phyloP scores from a whole-genome alignment of 1,284 basidiomycete genomes.

The Rhizoctonia solani region DNA sequence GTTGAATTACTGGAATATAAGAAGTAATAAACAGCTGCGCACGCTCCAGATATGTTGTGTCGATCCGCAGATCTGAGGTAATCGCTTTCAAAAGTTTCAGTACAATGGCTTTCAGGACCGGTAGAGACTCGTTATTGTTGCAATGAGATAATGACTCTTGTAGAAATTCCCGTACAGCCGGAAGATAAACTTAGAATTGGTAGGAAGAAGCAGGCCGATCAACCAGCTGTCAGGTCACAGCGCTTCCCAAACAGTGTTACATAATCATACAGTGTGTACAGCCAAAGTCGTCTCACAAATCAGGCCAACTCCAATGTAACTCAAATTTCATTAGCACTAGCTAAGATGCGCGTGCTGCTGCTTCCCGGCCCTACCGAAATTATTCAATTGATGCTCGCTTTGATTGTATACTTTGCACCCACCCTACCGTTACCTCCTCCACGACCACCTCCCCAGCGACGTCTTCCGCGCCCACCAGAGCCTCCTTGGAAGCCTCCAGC shows the following conservation, averaged over 20 bases:
- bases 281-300: not conserved
- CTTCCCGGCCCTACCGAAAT: slow-evolving; percentile 2
- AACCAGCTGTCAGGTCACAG: not conserved
- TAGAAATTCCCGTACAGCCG: not conserved
- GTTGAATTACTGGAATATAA: not conserved
- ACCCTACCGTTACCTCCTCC: slow-evolving; percentile 50
- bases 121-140: not conserved
- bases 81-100: too few species aligned
- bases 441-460: slow-evolving; percentile 50
- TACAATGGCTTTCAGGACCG: too few species aligned
- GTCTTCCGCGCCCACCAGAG: slow-evolving; percentile 45
- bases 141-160: not conserved
- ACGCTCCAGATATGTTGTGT: too few species aligned
- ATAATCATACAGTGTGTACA: not conserved
- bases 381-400: not conserved
- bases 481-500: slow-evolving; percentile 61
- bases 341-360: not conserved
- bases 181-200: slow-evolving; percentile 10
- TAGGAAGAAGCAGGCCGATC: slow-evolving; percentile 8
- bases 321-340: not conserved
- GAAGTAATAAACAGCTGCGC: too few species aligned
- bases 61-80: too few species aligned
- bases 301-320: not conserved
- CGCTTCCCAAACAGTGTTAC: not conserved
- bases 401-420: not conserved